phyloP scores from a whole-genome alignment of 345 rosid species.

The Eutrema heterophyllum region DNA sequence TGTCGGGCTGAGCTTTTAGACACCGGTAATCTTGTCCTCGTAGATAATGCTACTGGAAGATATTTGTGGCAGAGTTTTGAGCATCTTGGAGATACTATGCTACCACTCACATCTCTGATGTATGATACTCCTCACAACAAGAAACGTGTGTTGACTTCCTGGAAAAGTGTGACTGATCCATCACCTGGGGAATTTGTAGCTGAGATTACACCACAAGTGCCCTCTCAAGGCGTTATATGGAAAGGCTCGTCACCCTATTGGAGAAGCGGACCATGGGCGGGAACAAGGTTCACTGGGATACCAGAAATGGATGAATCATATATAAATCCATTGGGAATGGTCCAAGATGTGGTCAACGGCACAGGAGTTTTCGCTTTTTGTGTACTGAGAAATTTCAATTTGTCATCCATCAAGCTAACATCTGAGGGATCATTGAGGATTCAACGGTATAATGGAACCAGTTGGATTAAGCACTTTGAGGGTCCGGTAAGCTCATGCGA shows the following conservation, averaged over 20 bases:
- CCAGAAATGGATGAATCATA: conserved; percentile 33
- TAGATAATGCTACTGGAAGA: conserved; percentile 23
- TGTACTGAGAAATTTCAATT: conserved; percentile 20
- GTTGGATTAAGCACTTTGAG: conserved; percentile 18
- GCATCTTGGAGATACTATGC: conserved; percentile 31
- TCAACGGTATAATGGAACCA: conserved; percentile 14
- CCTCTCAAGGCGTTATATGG: conserved; percentile 26
- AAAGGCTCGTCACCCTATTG: conserved; percentile 29
- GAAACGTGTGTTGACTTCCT: conserved; percentile 28
- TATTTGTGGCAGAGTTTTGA: conserved; percentile 31
- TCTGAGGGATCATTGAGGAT: conserved; percentile 23
- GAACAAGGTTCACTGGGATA: conserved; percentile 31
- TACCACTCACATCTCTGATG: conserved; percentile 24
- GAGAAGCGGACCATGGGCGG: conserved; percentile 36
- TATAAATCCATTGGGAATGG: conserved; percentile 24
- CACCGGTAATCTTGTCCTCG: conserved; percentile 27
- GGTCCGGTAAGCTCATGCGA: conserved; percentile 25
- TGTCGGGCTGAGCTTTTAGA: conserved; percentile 29
- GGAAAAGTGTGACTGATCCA: conserved; percentile 31
- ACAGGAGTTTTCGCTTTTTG: conserved; percentile 27
- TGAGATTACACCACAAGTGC: conserved; percentile 31
- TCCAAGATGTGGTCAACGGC: conserved; percentile 24
- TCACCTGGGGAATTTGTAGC: conserved; percentile 32
- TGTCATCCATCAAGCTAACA: conserved; percentile 23
- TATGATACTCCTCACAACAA: conserved; percentile 22